phyloP scores from a whole-genome alignment of 2,329 filamentous ascomycete species.

The Grosmannia clavigera region DNA sequence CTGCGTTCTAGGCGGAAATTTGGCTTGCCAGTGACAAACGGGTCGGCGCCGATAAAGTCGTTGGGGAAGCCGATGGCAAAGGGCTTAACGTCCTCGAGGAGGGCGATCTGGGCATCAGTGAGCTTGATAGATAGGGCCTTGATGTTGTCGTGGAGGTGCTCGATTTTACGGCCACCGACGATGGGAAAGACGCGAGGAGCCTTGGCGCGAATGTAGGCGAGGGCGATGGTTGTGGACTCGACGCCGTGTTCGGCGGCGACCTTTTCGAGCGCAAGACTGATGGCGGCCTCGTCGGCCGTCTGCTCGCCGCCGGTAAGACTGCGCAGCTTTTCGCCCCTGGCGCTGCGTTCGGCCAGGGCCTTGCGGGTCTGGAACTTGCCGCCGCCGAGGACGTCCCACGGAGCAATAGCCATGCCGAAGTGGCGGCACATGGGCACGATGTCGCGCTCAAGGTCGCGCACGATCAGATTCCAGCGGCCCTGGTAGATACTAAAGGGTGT shows the following conservation, averaged over 20 bases:
- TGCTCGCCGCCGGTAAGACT: constrained; percentile 17
- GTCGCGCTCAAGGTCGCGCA: constrained; percentile 24
- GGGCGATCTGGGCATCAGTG: constrained; percentile 36
- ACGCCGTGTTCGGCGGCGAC: constrained; percentile 44
- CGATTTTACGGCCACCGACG: constrained; percentile 37
- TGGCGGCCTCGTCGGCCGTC: constrained; percentile 34
- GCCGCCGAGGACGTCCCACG: constrained; percentile 47
- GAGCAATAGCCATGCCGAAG: constrained; percentile 38
- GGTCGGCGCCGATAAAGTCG: constrained; percentile 24
- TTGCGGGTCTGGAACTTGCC: constrained; percentile 34
- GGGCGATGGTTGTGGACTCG: constrained; percentile 42
- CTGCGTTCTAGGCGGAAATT: not conserved
- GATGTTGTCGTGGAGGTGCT: constrained; percentile 43
- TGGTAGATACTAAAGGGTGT: constrained; percentile 27
- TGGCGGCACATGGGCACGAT: constrained; percentile 29
- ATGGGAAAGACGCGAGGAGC: constrained; percentile 40
- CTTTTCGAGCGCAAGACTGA: constrained; percentile 46
- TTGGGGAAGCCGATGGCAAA: constrained; percentile 47
- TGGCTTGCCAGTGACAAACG: constrained; percentile 8
- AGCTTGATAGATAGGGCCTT: constrained; percentile 37
- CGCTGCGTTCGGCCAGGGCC: constrained; percentile 16
- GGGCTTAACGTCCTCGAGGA: constrained; percentile 37
- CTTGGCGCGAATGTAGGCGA: constrained; percentile 40
- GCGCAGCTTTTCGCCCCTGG: constrained; percentile 27
- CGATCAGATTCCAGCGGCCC: constrained; percentile 23